A percentile compares a stretch with the other conserved stretches of the same genome.
These are phyloP conservation scores for Colletotrichum sp. DNA, from an alignment of 2,329 filamentous ascomycete species.

Conservation along the genomic window DNA sequence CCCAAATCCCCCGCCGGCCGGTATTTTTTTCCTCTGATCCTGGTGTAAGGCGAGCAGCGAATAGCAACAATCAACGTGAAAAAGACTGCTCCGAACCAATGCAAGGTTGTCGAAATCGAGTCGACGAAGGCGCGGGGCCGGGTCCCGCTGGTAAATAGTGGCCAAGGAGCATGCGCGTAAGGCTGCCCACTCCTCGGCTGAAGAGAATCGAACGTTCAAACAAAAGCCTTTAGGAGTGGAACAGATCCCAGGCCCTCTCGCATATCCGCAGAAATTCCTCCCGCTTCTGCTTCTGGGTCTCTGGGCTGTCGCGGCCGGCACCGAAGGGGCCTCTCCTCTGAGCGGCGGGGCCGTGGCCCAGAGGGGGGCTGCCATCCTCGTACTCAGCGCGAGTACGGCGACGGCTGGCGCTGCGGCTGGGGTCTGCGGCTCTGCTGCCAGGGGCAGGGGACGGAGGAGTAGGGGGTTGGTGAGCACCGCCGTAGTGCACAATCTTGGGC, in stretches of 20 bases:
- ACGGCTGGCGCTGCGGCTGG: slow-evolving; percentile 66
- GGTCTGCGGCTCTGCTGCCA: slow-evolving; percentile 50
- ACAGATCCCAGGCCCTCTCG: slow-evolving; percentile 92
- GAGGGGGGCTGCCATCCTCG: slow-evolving; percentile 86
- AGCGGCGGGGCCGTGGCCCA: slow-evolving; percentile 73
- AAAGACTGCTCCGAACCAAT: slow-evolving; percentile 4
- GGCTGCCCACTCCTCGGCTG: background rate
- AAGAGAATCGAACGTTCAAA: slow-evolving; percentile 22
- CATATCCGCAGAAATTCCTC: slow-evolving; percentile 91
- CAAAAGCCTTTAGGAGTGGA: slow-evolving; percentile 74
- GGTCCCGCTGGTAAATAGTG: background rate
- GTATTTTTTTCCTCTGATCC: background rate
- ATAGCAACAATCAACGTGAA: slow-evolving; percentile 4
- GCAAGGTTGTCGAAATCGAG: slow-evolving; percentile 1
- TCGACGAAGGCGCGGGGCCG: background rate
- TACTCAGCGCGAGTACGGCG: slow-evolving; percentile 88
- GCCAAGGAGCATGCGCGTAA: background rate
- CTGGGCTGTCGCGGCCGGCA: slow-evolving; percentile 81
- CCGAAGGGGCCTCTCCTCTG: slow-evolving; percentile 75
- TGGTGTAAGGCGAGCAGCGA: background rate
- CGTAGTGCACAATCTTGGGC: slow-evolving; percentile 94
- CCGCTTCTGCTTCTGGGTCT: slow-evolving; percentile 84
- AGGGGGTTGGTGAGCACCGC: slow-evolving; percentile 82
- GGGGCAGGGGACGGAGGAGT: slow-evolving; percentile 84
- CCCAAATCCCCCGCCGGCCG: background rate